Percentiles rank a stretch among this genome's conserved stretches.
phyloP scores from a whole-genome alignment of 768 basidiomycete species.

The Leccinum obscurum region DNA sequence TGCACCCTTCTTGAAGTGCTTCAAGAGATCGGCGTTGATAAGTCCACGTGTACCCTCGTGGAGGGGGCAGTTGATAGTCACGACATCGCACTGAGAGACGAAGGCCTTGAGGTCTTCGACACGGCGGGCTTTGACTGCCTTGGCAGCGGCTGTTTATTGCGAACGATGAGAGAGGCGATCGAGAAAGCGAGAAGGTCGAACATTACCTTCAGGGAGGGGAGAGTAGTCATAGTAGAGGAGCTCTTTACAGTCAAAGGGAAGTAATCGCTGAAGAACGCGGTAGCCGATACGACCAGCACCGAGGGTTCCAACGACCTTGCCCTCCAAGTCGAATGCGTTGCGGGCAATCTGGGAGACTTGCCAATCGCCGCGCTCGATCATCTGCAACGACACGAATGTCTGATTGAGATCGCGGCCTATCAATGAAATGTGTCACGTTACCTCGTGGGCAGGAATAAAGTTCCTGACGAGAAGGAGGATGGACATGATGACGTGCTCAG shows the following conservation, averaged over 20 bases:
- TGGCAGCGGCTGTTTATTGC: constrained; percentile 49
- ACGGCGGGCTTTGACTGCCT: constrained; percentile 68
- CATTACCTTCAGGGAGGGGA: constrained; percentile 59
- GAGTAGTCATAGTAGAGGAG: constrained; percentile 89
- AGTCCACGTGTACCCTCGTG: constrained; percentile 83
- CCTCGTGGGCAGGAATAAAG: constrained; percentile 85
- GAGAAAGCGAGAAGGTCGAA: neutral
- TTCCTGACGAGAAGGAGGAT: constrained; percentile 91
- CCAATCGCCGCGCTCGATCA: constrained; percentile 87
- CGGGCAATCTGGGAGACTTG: constrained; percentile 80
- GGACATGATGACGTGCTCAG: constrained; percentile 89
- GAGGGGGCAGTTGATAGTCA: constrained; percentile 87
- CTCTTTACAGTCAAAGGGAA: constrained; percentile 87
- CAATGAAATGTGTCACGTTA: constrained; percentile 26
- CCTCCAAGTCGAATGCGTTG: constrained; percentile 85
- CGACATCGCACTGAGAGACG: constrained; percentile 64
- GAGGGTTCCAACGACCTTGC: constrained; percentile 90
- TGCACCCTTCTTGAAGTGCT: constrained; percentile 89
- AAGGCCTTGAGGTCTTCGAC: constrained; percentile 75
- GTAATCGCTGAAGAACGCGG: constrained; percentile 76
- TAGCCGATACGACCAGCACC: constrained; percentile 85
- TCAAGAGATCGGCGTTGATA: constrained; percentile 77
- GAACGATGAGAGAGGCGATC: neutral
- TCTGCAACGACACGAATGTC: constrained; percentile 37
- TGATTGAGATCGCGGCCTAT: neutral